Conservation (phyloP, 2,329 filamentous ascomycete species). For the Claviceps pazoutovae region DNA sequence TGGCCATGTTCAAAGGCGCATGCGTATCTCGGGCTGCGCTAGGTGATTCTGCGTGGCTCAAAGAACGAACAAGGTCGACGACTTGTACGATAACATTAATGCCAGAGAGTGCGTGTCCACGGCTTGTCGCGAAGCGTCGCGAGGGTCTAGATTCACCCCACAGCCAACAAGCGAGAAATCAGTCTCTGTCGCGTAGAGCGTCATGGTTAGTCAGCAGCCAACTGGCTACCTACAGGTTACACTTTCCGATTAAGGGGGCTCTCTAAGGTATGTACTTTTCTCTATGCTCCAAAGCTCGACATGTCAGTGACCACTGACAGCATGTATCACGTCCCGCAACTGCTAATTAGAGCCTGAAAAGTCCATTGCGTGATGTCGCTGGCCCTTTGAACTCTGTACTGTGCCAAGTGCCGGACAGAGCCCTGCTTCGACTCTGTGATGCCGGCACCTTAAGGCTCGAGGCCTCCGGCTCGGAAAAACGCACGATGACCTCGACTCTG, state of each 20-base stretch:
- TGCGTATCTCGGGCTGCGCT: neutral
- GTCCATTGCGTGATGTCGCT: neutral
- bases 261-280: too few relatives aligned
- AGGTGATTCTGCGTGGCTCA: neutral
- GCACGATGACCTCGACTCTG: neutral
- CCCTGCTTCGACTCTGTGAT: neutral
- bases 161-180: neutral
- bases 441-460: neutral
- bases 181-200: neutral
- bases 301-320: too few relatives aligned
- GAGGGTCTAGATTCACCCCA: neutral
- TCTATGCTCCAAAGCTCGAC: too few relatives aligned
- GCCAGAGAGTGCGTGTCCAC: neutral
- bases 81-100: neutral
- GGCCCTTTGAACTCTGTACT: neutral
- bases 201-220: conserved; percentile 4
- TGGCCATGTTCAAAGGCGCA: conserved; percentile 1
- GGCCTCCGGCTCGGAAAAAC: neutral
- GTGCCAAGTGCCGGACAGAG: neutral
- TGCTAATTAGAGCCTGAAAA: neutral
- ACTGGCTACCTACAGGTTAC: too few relatives aligned
- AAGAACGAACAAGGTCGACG: neutral
- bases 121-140: neutral
- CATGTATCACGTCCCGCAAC: neutral
- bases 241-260: too few relatives aligned